phyloP scores from a whole-genome alignment of 192 early-diverging fungal species.

The Coemansia sp. region DNA sequence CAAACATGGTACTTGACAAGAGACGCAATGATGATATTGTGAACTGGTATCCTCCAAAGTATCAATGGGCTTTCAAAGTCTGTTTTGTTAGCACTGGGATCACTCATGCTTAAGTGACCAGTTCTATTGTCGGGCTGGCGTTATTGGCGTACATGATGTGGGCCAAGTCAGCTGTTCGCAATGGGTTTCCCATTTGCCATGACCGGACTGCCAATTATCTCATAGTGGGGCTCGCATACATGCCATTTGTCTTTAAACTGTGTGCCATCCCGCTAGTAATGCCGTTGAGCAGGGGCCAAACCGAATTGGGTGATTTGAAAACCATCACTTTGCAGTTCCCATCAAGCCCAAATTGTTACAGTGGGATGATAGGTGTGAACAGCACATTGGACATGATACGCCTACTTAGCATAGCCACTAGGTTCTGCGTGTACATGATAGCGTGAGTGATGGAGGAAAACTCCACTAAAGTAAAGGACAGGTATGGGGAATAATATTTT shows the following conservation, averaged over 20 bases:
- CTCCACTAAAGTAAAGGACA: too few species aligned
- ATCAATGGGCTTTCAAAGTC: not conserved
- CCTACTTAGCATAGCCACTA: not conserved
- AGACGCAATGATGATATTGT: too few species aligned
- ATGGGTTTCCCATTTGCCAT: not conserved
- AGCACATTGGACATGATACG: not conserved
- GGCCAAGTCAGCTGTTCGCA: not conserved
- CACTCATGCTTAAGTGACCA: not conserved
- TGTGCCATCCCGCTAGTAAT: not conserved
- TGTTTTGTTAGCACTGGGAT: not conserved
- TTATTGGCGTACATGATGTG: not conserved
- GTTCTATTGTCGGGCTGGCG: not conserved
- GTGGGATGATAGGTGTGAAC: not conserved
- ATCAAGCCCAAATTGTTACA: not conserved
- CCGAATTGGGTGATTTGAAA: conserved; percentile 3
- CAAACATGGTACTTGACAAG: too few species aligned
- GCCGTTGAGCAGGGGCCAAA: not conserved
- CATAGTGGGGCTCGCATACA: not conserved
- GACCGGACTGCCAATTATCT: not conserved
- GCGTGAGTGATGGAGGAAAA: too few species aligned
- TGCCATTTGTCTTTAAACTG: not conserved
- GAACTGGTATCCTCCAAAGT: too few species aligned
- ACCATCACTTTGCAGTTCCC: not conserved
- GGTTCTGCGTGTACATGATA: not conserved
- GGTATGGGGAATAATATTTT: too few species aligned